Percentiles rank a stretch among this genome's conserved stretches.
Evolutionary conservation across 225 moss, liverwort and hornwort genomes (phyloP).

Genomic region (Takakia lepidozioides): DNA sequence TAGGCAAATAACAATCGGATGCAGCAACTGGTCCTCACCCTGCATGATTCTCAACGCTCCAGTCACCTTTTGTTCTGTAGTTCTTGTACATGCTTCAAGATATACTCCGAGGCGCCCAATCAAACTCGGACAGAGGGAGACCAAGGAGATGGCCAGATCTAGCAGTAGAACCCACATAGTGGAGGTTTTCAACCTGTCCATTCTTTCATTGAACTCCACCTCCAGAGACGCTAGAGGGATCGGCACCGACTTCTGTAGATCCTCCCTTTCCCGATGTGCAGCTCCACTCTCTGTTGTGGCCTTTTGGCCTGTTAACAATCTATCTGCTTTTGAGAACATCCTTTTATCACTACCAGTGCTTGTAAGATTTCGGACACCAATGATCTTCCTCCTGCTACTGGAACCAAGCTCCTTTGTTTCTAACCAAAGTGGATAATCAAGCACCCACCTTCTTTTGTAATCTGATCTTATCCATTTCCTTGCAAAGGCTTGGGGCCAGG

Average conservation of each 20-base stretch:
- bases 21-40: conserved; percentile 1
- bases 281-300: too few relatives aligned
- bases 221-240: conserved; percentile 28
- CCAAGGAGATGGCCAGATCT: conserved; percentile 17
- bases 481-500: conserved; percentile 14
- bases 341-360: too few relatives aligned
- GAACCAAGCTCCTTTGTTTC: conserved; percentile 2
- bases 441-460: conserved; percentile 28
- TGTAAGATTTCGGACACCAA: too few relatives aligned
- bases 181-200: conserved; percentile 9
- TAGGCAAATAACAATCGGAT: conserved; percentile 10
- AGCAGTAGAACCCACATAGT: conserved; percentile 26
- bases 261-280: neutral
- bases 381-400: conserved; percentile 1
- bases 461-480: conserved; percentile 30
- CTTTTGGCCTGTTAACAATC: too few relatives aligned
- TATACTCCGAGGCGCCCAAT: neutral
- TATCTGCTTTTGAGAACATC: too few relatives aligned
- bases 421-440: neutral
- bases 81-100: neutral
- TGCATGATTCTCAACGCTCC: neutral
- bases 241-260: conserved; percentile 1
- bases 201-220: conserved; percentile 31
- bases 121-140: conserved; percentile 13
- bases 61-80: neutral